Conservation (phyloP, 2,329 filamentous ascomycete genomes). For the Phyllosticta capitalensis region DNA sequence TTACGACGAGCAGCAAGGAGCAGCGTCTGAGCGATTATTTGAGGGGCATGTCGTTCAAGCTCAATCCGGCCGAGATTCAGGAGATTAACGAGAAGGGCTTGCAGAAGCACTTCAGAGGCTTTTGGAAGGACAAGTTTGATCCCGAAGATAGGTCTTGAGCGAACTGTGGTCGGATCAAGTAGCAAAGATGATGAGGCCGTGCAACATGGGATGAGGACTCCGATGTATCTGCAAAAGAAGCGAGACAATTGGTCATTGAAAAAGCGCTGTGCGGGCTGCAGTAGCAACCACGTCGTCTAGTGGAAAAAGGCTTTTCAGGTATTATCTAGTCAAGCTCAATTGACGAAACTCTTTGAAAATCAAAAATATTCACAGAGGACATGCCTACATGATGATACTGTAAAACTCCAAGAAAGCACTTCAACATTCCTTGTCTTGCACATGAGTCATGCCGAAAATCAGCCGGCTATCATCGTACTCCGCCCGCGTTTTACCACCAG, state of each 20-base stretch:
- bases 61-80: slow-evolving; percentile 49
- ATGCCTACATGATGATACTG: too few species aligned
- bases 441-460: not conserved
- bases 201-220: not conserved
- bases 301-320: too few species aligned
- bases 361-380: too few species aligned
- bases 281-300: too few species aligned
- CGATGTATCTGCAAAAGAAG: not conserved
- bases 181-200: not conserved
- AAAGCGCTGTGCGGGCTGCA: too few species aligned
- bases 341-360: too few species aligned
- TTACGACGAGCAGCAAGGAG: slow-evolving; percentile 54
- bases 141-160: slow-evolving; percentile 42
- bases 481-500: not conserved
- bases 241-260: too few species aligned
- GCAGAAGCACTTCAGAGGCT: slow-evolving; percentile 53
- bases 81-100: slow-evolving; percentile 40
- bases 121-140: slow-evolving; percentile 47
- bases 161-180: not conserved
- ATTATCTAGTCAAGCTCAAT: too few species aligned
- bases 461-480: not conserved
- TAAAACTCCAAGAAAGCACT: too few species aligned
- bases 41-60: slow-evolving; percentile 45
- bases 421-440: too few species aligned
- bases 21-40: slow-evolving; percentile 50